Conservation (phyloP, 192 early-diverging fungal genomes). For the Backusella tuberculispora region DNA sequence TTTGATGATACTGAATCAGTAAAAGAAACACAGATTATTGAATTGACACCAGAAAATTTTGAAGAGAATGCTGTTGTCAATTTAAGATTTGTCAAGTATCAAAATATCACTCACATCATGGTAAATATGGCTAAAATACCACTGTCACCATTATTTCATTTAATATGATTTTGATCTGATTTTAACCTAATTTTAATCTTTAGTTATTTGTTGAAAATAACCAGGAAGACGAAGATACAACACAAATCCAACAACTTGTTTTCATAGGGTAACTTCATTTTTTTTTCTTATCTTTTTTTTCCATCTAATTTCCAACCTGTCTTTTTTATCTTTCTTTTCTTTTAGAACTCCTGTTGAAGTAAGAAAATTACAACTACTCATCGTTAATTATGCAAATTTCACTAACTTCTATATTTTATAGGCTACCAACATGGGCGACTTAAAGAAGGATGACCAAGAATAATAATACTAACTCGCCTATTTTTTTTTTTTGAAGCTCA, state of each 20-base stretch:
- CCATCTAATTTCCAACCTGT: neutral
- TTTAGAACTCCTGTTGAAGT: conserved; percentile 44
- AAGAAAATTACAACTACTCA: neutral
- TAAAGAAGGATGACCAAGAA: conserved; percentile 23
- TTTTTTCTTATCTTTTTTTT: neutral
- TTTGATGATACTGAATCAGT: conserved; percentile 88
- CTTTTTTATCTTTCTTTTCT: neutral
- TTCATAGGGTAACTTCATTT: conserved; percentile 68
- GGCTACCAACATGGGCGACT: conserved; percentile 21
- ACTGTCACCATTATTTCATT: neutral
- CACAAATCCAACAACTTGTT: conserved; percentile 76
- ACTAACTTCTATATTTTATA: neutral
- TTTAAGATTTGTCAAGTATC: conserved; percentile 94
- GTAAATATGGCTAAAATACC: conserved; percentile 40
- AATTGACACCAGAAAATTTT: conserved; percentile 71
- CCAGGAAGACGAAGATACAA: conserved; percentile 80
- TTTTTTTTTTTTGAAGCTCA: neutral
- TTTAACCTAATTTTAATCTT: neutral
- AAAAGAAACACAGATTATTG: conserved; percentile 76
- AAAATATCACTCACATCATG: conserved; percentile 80
- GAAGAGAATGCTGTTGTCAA: conserved; percentile 67
- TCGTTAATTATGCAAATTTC: neutral
- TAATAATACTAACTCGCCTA: neutral
- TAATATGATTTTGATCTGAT: neutral
- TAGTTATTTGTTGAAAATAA: conserved; percentile 89